Evolutionary conservation across 345 rosid species (phyloP).

Genomic region (Fremontodendron californicum): DNA sequence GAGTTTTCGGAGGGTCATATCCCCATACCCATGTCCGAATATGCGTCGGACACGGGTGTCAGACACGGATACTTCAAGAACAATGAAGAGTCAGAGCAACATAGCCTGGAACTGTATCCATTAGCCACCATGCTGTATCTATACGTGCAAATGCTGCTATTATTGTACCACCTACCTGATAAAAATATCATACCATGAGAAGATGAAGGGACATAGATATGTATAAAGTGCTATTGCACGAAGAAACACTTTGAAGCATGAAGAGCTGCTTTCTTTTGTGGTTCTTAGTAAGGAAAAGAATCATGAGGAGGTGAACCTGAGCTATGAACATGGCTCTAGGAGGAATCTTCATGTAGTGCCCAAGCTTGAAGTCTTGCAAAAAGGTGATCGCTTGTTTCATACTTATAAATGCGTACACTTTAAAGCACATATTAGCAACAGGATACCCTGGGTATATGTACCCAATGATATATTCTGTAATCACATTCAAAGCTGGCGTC

Average conservation of each 20-base stretch:
- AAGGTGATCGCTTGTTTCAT: constrained; percentile 63
- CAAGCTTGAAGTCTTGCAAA: constrained; percentile 67
- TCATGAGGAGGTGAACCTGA: constrained; percentile 31
- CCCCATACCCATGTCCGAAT: no score
- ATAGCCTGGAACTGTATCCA: constrained; percentile 49
- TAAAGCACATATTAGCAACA: constrained; percentile 60
- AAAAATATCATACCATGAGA: neutral
- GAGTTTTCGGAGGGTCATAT: no score
- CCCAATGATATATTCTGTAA: constrained; percentile 64
- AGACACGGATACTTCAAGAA: no score
- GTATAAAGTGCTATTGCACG: neutral
- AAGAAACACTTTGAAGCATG: neutral
- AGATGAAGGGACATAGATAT: neutral
- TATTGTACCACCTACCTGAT: constrained; percentile 53
- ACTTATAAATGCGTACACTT: constrained; percentile 61
- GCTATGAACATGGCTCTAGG: constrained; percentile 67
- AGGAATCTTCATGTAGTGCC: constrained; percentile 77
- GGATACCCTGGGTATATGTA: constrained; percentile 63
- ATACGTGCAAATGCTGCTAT: constrained; percentile 51
- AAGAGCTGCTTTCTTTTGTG: neutral
- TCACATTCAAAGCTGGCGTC: constrained; percentile 58
- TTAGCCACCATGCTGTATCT: constrained; percentile 67
- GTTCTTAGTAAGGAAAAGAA: neutral
- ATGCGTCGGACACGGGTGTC: no score
- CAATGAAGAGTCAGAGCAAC: no score